Evolutionary conservation across 2,329 filamentous ascomycete genomes (phyloP), one percentile per base, ranked within the genome.

Genomic region (Talaromyces sp.): DNA sequence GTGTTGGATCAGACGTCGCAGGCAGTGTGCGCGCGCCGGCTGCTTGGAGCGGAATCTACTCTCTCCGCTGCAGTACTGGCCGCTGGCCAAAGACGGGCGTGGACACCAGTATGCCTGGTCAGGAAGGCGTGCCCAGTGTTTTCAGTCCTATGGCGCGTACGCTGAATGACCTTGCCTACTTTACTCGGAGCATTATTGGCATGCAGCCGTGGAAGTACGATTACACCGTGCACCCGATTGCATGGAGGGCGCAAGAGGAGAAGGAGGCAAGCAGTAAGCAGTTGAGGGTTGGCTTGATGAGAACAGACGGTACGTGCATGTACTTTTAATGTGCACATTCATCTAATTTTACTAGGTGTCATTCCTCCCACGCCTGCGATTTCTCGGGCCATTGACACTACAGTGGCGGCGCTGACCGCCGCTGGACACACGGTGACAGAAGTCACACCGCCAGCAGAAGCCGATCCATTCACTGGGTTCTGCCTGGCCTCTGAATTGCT

Each of bases 111-210:
- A 96, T 96, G 91, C 86, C 90, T 0, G 93, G 93, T 0, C 92
- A 97, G 72, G 93, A 97, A 71, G 92, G 92, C 0, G 86, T 97
- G 32, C 87, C 91, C 0, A 90, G 88, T 64, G 91, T 96, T 21
- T 96, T 92, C 76, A 93, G 90, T 61, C 92, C 92, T 5, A 97
- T 97, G 93, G 85, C 92, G 2, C 84, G 92, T 57, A 96, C 92
- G 0, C 76, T 96, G 61, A 84, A 87, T 64, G 92, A 97, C 70
- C 77, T 97, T 62, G 83, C 83, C 0, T 96, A 96, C 76, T 97
- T 97, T 73, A 90, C 90, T 3, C 85, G 86, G 57, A 84, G 86
- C 8, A 78, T 97, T 58, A 84, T 97, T 59, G 78, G 84, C 56
- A 93, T 94, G 86, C 80, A 90, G 74, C 91, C 92, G 0, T 97